Evolutionary conservation across 2,329 filamentous ascomycete genomes (phyloP), one percentile per base, ranked within the genome.

Genomic region (Cercospora sesami): DNA sequence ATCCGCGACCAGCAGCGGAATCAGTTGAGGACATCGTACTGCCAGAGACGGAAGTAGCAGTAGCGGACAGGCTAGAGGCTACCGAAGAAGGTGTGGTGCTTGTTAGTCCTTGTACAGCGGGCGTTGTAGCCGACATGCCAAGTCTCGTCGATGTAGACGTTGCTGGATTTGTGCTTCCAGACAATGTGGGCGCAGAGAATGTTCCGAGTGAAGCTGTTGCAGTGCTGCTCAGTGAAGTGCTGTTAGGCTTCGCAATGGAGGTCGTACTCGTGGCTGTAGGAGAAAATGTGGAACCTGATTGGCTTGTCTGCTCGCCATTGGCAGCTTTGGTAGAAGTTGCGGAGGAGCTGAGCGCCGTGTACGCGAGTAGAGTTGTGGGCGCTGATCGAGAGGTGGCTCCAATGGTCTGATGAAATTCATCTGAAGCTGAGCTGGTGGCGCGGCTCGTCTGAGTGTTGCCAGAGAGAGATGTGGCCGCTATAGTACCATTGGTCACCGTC

Each of bases 401-500:
- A 5, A 64, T 59, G 16, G 53, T 59, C 36, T 64, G 62, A 21
- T 64, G 62, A 10, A 64, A 45, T 9, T 21, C 36, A 12, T n/a
- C 16, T 8, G 53, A 58, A 10, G 30, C 31, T 31, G 55, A 16
- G 28, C 55, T 31, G 21, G 10, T 53, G 48, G 48, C 2, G 48
- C 45, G 18, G 9, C 5, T 23, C 21, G 48, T 28, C 23, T 3
- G 5, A 26, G 23, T n/a, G 12, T 16, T 9, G 23, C 26, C 21
- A 14, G n/a, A 36, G 33, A 45, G 12, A 45, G 59, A 61, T 6
- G 36, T 28, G 31, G 59, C 36, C 18, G 28, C 21, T 28, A 23
- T 45, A 48, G 36, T 31, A 61, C 12, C 36, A 26, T 42, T 30
- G n/a, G 59, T 42, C 59, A 48, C 23, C 21, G 16, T 39, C 21